phyloP scores from a whole-genome alignment of 1,284 basidiomycete species.

The Serendipita sp. region DNA sequence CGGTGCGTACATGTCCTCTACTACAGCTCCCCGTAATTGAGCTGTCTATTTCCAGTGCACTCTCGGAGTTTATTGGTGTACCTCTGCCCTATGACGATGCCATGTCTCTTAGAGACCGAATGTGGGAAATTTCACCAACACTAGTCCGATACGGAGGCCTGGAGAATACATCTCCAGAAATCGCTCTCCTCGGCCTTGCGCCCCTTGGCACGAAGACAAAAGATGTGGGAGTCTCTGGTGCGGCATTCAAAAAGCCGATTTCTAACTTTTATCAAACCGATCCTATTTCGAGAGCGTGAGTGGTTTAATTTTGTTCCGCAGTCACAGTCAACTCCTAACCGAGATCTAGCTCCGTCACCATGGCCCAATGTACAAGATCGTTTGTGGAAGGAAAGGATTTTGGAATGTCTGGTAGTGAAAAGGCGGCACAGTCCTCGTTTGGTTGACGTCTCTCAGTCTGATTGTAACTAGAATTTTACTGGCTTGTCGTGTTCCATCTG shows the following conservation, averaged over 20 bases:
- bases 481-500: no score
- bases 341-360: constrained; percentile 55
- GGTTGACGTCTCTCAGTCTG: constrained; percentile 21
- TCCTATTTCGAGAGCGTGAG: constrained; percentile 71
- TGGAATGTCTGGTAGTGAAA: constrained; percentile 26
- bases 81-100: constrained; percentile 88
- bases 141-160: constrained; percentile 77
- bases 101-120: constrained; percentile 75
- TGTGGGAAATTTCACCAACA: constrained; percentile 94
- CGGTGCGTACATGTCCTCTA: constrained; percentile 36
- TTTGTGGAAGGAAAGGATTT: constrained; percentile 55
- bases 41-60: constrained; percentile 38
- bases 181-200: constrained; percentile 59
- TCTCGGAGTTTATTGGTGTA: constrained; percentile 75
- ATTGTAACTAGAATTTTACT: no score
- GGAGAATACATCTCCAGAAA: constrained; percentile 63
- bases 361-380: constrained; percentile 71
- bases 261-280: constrained; percentile 95
- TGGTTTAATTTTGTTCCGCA: constrained; percentile 15
- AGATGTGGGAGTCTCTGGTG: constrained; percentile 42
- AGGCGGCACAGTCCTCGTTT: constrained; percentile 30
- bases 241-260: constrained; percentile 68
- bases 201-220: constrained; percentile 37
- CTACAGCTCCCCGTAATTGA: background rate
- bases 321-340: constrained; percentile 9